Conservation (phyloP, 2,329 filamentous ascomycete genomes). For the Neopestalotiopsis clavispora region DNA sequence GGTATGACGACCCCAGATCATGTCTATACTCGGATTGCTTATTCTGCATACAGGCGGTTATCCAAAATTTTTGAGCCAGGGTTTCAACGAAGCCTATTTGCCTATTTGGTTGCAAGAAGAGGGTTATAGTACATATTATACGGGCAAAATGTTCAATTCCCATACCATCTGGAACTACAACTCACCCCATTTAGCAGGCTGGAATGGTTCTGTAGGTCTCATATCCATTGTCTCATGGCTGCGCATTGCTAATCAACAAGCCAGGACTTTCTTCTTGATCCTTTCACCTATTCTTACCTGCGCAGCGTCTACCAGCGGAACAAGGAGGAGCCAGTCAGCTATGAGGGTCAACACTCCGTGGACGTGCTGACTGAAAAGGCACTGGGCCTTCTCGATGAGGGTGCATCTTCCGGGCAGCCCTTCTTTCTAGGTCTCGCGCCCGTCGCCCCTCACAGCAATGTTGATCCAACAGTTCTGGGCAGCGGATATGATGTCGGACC, state of each 20-base stretch:
- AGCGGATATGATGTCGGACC: not conserved
- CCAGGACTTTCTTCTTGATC: slow-evolving; percentile 56
- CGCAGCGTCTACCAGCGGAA: slow-evolving; percentile 66
- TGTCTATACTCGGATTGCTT: slow-evolving; percentile 36
- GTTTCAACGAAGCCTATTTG: slow-evolving; percentile 70
- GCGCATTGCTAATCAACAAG: not conserved
- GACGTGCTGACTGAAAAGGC: slow-evolving; percentile 60
- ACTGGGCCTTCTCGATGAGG: slow-evolving; percentile 49
- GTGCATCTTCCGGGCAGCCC: slow-evolving; percentile 42
- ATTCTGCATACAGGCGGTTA: slow-evolving; percentile 52
- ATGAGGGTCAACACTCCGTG: slow-evolving; percentile 58
- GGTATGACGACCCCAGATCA: slow-evolving; percentile 46
- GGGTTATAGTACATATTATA: slow-evolving; percentile 75
- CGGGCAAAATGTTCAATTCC: slow-evolving; percentile 74
- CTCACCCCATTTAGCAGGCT: slow-evolving; percentile 60
- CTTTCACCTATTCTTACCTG: slow-evolving; percentile 66
- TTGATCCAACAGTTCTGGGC: not conserved
- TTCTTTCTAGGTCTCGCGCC: slow-evolving; percentile 67
- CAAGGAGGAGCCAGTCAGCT: slow-evolving; percentile 55
- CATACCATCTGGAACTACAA: slow-evolving; percentile 67
- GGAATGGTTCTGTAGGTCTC: slow-evolving; percentile 51
- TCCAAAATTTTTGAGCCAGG: slow-evolving; percentile 68
- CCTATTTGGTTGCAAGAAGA: slow-evolving; percentile 72
- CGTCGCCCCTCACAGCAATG: slow-evolving; percentile 60
- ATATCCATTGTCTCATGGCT: too few relatives aligned